Base-by-base conservation (phyloP, 2,329 filamentous ascomycete genomes). In the Arthrinium puccinioides region DNA sequence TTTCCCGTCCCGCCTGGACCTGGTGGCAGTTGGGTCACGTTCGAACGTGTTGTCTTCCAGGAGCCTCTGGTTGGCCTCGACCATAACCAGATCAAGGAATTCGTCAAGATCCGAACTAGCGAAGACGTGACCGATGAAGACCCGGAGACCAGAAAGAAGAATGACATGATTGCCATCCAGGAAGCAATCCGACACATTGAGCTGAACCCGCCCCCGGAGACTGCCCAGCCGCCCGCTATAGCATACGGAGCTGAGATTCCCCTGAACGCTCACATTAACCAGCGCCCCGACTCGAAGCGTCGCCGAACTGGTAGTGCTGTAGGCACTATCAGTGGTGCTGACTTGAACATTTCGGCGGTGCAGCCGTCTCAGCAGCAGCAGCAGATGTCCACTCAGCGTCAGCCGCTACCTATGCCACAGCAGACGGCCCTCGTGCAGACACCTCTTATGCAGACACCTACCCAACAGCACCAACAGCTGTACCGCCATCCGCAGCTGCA, bases 11-110 rank as follows among this genome's bases (percentile, higher is more conserved):
- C 75, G 2, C 68, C 72, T 3, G 76, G 75, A 1, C 72, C 75
- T 2, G 76, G 76, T 16, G 76, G 74, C 37, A 79, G 74, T 51
- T 81, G 76, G 76, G 74, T 80, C 18, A 79, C 75, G 0, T 80
- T 80, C 46, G 72, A 78, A 40, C 64, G 72, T 15, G 66, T 80
- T 21, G 67, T 77, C 16, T 80, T 81, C 47, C 69, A 72, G 3
- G 54, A 68, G 7, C 74, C 79, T 40, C 67, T 82, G 0, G 60
- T 73, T 11, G 67, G 67, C 3, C 57, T 79, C 5, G 69, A 74
- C 36, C 69, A 79, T 32, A 65, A 70, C 20, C 68, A 77, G 21
- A 56, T 82, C 21, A 81, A 81, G 48, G 76, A 81, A 48, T 82
- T 76, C 40, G 75, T 80, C 34, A 74, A 74, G 44, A 57, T 79